Evolutionary conservation across 179 eudicot species (phyloP), one percentile per base, ranked within the genome.

Genomic region (Beta macrorhiza): DNA sequence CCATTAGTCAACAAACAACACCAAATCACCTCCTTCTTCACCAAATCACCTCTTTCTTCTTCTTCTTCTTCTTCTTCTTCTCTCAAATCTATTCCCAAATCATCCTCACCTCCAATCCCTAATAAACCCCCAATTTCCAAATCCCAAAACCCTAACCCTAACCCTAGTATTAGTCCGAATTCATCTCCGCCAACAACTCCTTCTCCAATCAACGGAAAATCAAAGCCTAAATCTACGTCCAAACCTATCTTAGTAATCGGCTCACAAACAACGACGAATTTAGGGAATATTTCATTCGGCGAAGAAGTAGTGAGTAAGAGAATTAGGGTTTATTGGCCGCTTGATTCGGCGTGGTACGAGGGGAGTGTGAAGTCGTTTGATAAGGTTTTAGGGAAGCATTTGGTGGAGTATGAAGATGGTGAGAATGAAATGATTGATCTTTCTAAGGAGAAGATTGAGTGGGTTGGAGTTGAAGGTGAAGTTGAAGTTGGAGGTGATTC

Each of bases 21-120:
- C 62, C 99, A 94, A 82, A 96, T 96, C 87, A 96, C 99, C 11
- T 78, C 96, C 10, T 96, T 96, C 85, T 96, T 96, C 92, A 7
- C 90, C 78, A 96, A 90, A 83, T 42, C 83, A 83, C 42, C 83
- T 1, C 9, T 61, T 67, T 52, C 88, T 14, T 62, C 86, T 29
- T n/a, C n/a, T n/a, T n/a, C n/a, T n/a, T n/a, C n/a, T n/a, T n/a
- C n/a, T n/a, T 72, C 90, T 1, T 67, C 87, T 8, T 73, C 87
- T 16, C 78, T 42, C 10, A 84, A 80, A 19, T 78, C 81, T 16
- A 75, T 49, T 9, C 51, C 75, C 49, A 32, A 63, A 37, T 57
- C 75, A 3, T 37, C 82, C 45, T 17, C 49, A 29, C 29, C 49
- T 51, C 74, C 74, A 7, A 55, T 32, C 2, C 15, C 57, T 78